Base-by-base conservation (phyloP, 2,329 filamentous ascomycete genomes). In the Cercospora janseana region DNA sequence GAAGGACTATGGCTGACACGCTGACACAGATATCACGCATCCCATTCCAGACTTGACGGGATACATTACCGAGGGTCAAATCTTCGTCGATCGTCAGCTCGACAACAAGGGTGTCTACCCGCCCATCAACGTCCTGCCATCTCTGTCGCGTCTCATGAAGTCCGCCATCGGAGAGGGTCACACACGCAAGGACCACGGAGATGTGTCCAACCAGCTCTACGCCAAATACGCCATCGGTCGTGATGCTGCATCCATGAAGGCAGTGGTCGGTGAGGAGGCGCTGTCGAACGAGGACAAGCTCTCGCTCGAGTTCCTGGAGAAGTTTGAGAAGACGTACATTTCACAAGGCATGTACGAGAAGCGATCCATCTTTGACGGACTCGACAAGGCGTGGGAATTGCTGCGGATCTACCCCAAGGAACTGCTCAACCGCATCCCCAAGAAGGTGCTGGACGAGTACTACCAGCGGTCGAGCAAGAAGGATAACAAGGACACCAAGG, bases 181-280 rank as follows among this genome's bases (percentile, higher is more conserved):
- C 80, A 98, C 93, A 20, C 87, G 93, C 65, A 91, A 88, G 73
- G 94, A 98, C 67, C 93, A 98, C 74, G 88, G 89, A 63, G 93
- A 98, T 75, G 93, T 98, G 43, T 98, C 93, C 62, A 98, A 98
- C 79, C 93, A 98, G 79, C 82, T 98, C 59, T 98, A 98, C 72
- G 93, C 93, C 75, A 98, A 98, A 76, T 98, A 98, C 71, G 93
- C 93, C 72, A 97, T 98, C 69, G 93, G 93, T 69, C 91, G 92
- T 80, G 93, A 98, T 67, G 93, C 93, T 15, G 92, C 94, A 28
- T 87, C 90, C 70, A 98, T 98, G 93, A 98, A 97, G 79, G 93
- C 93, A 55, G 93, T 98, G 71, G 93, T 98, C 52, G 93, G 93
- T 75, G 94, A 98, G 75, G 93, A 98, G 72, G 93, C 93, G 26